phyloP scores from a whole-genome alignment of 495 filamentous ascomycete genomes.

The Neurospora sp. region DNA sequence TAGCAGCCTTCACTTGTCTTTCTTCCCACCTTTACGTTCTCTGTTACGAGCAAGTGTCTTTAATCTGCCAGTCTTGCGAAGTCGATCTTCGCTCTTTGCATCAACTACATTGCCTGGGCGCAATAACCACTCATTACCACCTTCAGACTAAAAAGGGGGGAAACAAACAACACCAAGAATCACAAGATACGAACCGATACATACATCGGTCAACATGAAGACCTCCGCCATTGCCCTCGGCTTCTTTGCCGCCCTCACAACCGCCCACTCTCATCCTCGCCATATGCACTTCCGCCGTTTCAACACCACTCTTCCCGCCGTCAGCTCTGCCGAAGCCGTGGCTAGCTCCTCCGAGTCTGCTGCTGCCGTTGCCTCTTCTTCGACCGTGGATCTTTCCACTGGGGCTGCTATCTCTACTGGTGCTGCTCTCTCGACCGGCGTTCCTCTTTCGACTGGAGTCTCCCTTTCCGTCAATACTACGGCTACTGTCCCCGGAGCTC shows the following conservation, averaged over 20 bases:
- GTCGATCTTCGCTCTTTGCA: conserved; percentile 38
- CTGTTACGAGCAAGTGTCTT: conserved; percentile 32
- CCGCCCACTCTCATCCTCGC: conserved; percentile 31
- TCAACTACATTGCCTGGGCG: conserved; percentile 10
- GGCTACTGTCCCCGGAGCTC: not conserved
- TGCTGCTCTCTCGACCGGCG: not conserved
- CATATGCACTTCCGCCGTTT: conserved; percentile 29
- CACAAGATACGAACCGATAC: not conserved
- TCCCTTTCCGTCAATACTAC: not conserved
- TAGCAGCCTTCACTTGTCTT: conserved; percentile 23
- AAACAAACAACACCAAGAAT: conserved; percentile 1
- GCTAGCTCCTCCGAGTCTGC: conserved; percentile 2
- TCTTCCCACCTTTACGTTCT: conserved; percentile 22
- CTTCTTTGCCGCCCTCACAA: conserved; percentile 34
- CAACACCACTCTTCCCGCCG: conserved; percentile 22
- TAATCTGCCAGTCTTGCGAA: conserved; percentile 27
- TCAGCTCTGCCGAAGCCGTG: not conserved
- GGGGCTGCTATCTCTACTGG: not conserved
- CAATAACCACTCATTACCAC: conserved; percentile 5
- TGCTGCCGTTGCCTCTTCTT: conserved; percentile 18
- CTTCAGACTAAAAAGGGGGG: conserved; percentile 1
- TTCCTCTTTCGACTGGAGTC: conserved; percentile 7
- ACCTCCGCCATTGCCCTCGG: conserved; percentile 29
- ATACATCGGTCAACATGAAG: conserved; percentile 35
- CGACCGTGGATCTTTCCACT: conserved; percentile 21